Percentiles rank a stretch among this genome's conserved stretches.
Evolutionary conservation across 257 asterid genomes (phyloP).

Genomic region (Parsonsia alboflavescens): DNA sequence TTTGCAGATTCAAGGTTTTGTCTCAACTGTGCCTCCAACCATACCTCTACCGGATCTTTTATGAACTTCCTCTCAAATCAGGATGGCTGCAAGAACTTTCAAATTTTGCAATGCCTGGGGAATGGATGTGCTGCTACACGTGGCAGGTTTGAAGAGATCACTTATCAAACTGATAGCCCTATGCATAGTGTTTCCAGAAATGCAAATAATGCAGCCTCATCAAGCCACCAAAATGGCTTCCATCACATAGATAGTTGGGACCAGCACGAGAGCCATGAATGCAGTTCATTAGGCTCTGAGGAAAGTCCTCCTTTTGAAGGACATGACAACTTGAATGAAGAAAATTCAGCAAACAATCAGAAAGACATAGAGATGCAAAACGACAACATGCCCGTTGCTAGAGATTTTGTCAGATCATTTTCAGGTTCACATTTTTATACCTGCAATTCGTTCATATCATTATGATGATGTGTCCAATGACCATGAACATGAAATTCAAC

Average conservation of each 20-base stretch:
- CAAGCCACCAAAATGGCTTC: constrained; percentile 27
- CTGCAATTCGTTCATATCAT: constrained; percentile 19
- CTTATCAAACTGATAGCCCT: constrained; percentile 31
- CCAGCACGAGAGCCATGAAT: constrained; percentile 36
- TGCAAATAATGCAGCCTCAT: constrained; percentile 18
- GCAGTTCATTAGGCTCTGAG: constrained; percentile 32
- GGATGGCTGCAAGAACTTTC: constrained; percentile 18
- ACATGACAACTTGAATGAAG: constrained; percentile 20
- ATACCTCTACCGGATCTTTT: constrained; percentile 39
- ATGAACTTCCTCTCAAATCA: constrained; percentile 30
- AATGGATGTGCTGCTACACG: constrained; percentile 45
- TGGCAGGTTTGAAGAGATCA: constrained; percentile 51
- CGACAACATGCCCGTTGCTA: constrained; percentile 8
- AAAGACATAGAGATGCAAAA: constrained; percentile 14
- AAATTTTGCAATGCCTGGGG: constrained; percentile 29
- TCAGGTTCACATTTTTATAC: constrained; percentile 26
- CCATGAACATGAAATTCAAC: constrained; percentile 33
- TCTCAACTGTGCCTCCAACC: constrained; percentile 36
- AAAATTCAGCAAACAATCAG: constrained; percentile 13
- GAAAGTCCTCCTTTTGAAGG: constrained; percentile 32
- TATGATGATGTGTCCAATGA: constrained; percentile 19
- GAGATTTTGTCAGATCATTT: constrained; percentile 16
- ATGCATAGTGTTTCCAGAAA: constrained; percentile 14
- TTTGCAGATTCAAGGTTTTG: constrained; percentile 28
- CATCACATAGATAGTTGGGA: constrained; percentile 30